Base-by-base conservation (phyloP, 2,329 filamentous ascomycete species). In the Fusarium pseudocircinatum region DNA sequence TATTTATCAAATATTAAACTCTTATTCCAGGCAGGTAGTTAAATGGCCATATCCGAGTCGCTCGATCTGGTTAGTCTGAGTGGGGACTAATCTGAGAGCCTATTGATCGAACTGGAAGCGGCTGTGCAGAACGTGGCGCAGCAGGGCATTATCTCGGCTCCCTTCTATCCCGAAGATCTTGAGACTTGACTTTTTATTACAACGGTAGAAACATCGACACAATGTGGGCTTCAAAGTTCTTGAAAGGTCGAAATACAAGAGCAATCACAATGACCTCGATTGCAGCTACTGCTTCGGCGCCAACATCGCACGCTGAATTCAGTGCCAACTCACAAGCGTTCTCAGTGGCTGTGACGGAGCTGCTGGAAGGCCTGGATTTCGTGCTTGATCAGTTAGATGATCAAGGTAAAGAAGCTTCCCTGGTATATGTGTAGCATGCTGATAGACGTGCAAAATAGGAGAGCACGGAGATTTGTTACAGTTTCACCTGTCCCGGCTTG, bases 261-360 rank as follows among this genome's bases (percentile, higher is more conserved):
- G 4, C 42, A 1, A 22, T 44, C 3, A 40, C 67, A 12, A 69
- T 62, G 15, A 53, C 58, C 3, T 57, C 67, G 4, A 42, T 67
- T 5, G 52, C 67, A 20, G 26, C 67, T 5, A 32, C 59, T 26
- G 67, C 63, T 1, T 67, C 63, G 4, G 37, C 52, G 6, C 67
- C 67, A 11, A 67, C 58, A 5, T 67, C 63, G 2, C 53, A 49
- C 18, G 50, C 42, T 6, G 67, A 67, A 13, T 67, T 60, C 4
- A 77, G 76, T 40, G 70, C 74, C 16, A 78, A 78, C 39, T 73
- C 68, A 9, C 69, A 67, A 32, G 76, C 76, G 5, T 73, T 68
- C 26, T 66, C 71, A 4, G 70, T 72, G 6, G 75, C 74, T 12
- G 64, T 74, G 15, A 74, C 71, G 7, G 75, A 77, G 54, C 43